phyloP scores from a whole-genome alignment of 495 filamentous ascomycete species.

The Hyaloscypha hepaticicola region DNA sequence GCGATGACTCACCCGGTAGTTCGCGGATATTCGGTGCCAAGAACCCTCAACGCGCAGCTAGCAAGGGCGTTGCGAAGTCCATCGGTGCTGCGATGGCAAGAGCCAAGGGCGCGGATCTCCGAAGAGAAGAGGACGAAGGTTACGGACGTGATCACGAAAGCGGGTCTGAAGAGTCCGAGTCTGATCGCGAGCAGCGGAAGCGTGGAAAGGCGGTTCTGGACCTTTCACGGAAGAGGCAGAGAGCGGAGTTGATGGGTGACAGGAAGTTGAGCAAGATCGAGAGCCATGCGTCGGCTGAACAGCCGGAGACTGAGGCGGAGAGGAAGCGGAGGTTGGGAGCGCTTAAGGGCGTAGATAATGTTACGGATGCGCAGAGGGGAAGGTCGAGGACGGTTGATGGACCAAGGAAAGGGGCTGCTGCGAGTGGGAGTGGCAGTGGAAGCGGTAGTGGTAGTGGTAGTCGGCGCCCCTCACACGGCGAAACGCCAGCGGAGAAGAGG shows the following conservation, averaged over 20 bases:
- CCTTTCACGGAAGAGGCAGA: background rate
- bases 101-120: slow-evolving; percentile 14
- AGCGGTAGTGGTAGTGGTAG: slow-evolving; percentile 48
- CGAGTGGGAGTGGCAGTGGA: slow-evolving; percentile 56
- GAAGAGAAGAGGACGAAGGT: slow-evolving; percentile 10
- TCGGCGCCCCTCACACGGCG: background rate
- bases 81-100: slow-evolving; percentile 19
- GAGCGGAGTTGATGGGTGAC: background rate
- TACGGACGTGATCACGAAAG: background rate
- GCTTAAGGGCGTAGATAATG: slow-evolving; percentile 42
- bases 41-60: background rate
- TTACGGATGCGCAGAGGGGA: slow-evolving; percentile 32
- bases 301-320: slow-evolving; percentile 58
- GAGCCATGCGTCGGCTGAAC: slow-evolving; percentile 4
- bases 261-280: background rate
- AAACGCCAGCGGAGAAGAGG: slow-evolving; percentile 48
- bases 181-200: slow-evolving; percentile 65
- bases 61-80: slow-evolving; percentile 1
- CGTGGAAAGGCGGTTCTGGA: slow-evolving; percentile 42
- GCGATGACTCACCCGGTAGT: slow-evolving; percentile 15
- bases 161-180: slow-evolving; percentile 48
- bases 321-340: slow-evolving; percentile 65
- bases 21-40: slow-evolving; percentile 24
- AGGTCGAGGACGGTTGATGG: slow-evolving; percentile 28
- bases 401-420: background rate